Conservation (phyloP, 805 yeast species). For the Kluyveromyces lactis region DNA sequence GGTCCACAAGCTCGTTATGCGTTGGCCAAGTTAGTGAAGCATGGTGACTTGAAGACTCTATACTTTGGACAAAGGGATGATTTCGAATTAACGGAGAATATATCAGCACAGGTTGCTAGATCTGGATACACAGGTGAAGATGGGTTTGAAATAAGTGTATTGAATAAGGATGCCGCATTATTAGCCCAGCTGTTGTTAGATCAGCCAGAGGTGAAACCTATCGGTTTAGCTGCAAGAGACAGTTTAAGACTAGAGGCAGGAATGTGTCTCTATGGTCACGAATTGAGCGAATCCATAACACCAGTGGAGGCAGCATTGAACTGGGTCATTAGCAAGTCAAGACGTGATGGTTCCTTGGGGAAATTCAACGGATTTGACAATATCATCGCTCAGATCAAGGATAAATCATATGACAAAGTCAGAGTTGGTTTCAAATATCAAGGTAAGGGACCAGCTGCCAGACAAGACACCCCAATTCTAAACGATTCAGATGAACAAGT, state of each 20-base stretch:
- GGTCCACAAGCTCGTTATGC: slow-evolving; percentile 79
- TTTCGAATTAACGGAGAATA: slow-evolving; percentile 30
- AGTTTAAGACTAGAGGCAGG: slow-evolving; percentile 95
- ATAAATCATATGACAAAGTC: slow-evolving; percentile 47
- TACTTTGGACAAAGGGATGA: slow-evolving; percentile 60
- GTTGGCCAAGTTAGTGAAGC: slow-evolving; percentile 54
- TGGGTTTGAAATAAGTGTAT: slow-evolving; percentile 87
- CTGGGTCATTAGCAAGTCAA: slow-evolving; percentile 81
- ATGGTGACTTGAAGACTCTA: slow-evolving; percentile 46
- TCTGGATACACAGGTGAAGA: slow-evolving; percentile 99
- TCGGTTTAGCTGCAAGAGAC: slow-evolving; percentile 98
- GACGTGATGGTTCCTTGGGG: slow-evolving; percentile 39
- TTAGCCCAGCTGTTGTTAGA: slow-evolving; percentile 53
- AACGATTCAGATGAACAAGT: slow-evolving; percentile 48
- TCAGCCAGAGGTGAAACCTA: slow-evolving; percentile 59
- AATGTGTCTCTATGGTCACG: slow-evolving; percentile 95
- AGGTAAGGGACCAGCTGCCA: slow-evolving; percentile 85
- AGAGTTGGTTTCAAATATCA: slow-evolving; percentile 64
- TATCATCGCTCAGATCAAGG: slow-evolving; percentile 62
- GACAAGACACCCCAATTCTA: slow-evolving; percentile 65
- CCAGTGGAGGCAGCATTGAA: slow-evolving; percentile 85
- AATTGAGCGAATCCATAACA: slow-evolving; percentile 66
- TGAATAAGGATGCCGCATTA: slow-evolving; percentile 46
- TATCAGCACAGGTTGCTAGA: slow-evolving; percentile 71
- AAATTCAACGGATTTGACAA: slow-evolving; percentile 69